Conservation (phyloP, 1,139 yeast genomes). For the Nakaseomyces sp. region DNA sequence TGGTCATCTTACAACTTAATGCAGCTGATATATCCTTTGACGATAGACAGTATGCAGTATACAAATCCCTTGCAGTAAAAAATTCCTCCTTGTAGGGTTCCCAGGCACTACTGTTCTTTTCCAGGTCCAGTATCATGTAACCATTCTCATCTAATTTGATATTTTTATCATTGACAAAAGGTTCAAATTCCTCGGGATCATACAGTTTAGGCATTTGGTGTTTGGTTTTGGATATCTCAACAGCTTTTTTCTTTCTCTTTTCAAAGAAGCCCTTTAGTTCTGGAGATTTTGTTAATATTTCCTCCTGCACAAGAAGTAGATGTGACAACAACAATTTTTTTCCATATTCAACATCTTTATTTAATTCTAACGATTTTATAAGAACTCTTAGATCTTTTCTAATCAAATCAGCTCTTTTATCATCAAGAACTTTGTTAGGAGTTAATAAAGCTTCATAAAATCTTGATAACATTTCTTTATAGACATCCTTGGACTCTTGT, state of each 20-base stretch:
- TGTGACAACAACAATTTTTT: constrained; percentile 58
- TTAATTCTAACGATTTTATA: constrained; percentile 55
- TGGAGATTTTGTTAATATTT: constrained; percentile 36
- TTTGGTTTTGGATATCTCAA: constrained; percentile 13
- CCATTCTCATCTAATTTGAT: constrained; percentile 29
- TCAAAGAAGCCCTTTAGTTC: constrained; percentile 29
- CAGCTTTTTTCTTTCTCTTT: constrained; percentile 22
- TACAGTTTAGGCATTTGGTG: constrained; percentile 6
- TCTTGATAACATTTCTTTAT: constrained; percentile 56
- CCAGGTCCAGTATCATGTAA: constrained; percentile 27
- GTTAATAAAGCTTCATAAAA: constrained; percentile 49
- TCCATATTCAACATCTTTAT: constrained; percentile 44
- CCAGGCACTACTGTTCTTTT: constrained; percentile 44
- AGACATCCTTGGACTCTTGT: constrained; percentile 56
- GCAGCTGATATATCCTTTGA: constrained; percentile 62
- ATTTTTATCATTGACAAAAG: constrained; percentile 25
- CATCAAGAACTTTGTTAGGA: constrained; percentile 31
- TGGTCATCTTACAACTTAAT: constrained; percentile 51
- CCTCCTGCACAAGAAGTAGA: constrained; percentile 56
- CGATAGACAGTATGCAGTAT: constrained; percentile 57
- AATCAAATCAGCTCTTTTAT: constrained; percentile 47
- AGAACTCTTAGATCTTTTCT: constrained; percentile 67
- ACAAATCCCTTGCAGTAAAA: constrained; percentile 62
- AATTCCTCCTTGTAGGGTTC: constrained; percentile 68
- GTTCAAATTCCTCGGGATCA: constrained; percentile 19